These are phyloP conservation scores for Pseudogymnoascus sp. DNA, from an alignment of 2,329 filamentous ascomycete genomes.

Conservation along the genomic window DNA sequence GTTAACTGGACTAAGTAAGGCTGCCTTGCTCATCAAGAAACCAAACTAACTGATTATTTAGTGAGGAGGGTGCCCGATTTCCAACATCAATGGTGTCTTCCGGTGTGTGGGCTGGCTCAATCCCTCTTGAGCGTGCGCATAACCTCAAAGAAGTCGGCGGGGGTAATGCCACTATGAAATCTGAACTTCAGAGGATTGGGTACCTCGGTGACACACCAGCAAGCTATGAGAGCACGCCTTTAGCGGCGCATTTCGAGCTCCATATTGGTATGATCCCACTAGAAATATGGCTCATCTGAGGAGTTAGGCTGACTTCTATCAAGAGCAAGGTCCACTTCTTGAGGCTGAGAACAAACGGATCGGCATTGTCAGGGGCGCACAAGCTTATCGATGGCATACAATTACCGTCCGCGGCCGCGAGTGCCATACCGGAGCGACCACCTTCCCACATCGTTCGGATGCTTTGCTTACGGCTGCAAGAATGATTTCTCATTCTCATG, in stretches of 20 bases:
- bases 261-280: slow-evolving; percentile 49
- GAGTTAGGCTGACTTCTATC: neutral
- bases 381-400: slow-evolving; percentile 67
- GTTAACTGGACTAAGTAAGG: slow-evolving; percentile 33
- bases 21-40: neutral
- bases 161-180: slow-evolving; percentile 52
- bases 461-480: slow-evolving; percentile 58
- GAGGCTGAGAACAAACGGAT: slow-evolving; percentile 55
- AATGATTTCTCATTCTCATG: slow-evolving; percentile 58
- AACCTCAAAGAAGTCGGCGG: slow-evolving; percentile 53
- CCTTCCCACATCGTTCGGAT: slow-evolving; percentile 56
- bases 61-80: slow-evolving; percentile 74
- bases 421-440: slow-evolving; percentile 67
- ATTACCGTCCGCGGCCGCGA: slow-evolving; percentile 58
- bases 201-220: slow-evolving; percentile 54
- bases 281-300: neutral
- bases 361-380: slow-evolving; percentile 62
- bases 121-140: slow-evolving; percentile 54
- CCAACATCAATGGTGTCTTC: slow-evolving; percentile 66
- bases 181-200: slow-evolving; percentile 61
- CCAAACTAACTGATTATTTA: slow-evolving; percentile 45
- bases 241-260: slow-evolving; percentile 73
- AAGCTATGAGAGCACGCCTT: slow-evolving; percentile 49
- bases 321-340: slow-evolving; percentile 65
- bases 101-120: slow-evolving; percentile 66